Percentiles rank a stretch among this genome's conserved stretches.
Evolutionary conservation across 2,329 filamentous ascomycete genomes (phyloP).

Genomic region (Aspergillus aculeatinus): DNA sequence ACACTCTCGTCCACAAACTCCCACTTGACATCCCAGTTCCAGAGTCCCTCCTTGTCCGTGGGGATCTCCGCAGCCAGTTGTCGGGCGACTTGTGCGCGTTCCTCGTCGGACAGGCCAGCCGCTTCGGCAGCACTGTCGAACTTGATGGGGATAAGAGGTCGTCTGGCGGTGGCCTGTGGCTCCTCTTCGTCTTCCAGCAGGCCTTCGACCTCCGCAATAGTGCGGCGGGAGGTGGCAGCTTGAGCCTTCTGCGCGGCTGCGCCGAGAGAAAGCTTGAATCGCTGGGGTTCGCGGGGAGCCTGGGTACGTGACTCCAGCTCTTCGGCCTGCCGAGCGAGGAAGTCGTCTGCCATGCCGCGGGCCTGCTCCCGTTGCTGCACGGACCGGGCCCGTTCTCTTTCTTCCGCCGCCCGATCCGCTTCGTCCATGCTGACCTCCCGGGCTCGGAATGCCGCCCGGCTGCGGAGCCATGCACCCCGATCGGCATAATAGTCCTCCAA

Average conservation of each 20-base stretch:
- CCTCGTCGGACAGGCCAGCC: slow-evolving; percentile 75
- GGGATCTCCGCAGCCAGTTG: slow-evolving; percentile 89
- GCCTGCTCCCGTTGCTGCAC: slow-evolving; percentile 74
- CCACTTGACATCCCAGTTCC: slow-evolving; percentile 93
- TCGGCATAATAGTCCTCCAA: slow-evolving; percentile 83
- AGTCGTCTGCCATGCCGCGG: slow-evolving; percentile 82
- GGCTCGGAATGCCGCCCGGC: slow-evolving; percentile 69
- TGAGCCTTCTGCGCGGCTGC: slow-evolving; percentile 76
- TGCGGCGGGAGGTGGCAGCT: slow-evolving; percentile 64
- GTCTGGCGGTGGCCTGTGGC: slow-evolving; percentile 64
- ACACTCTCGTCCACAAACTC: slow-evolving; percentile 79
- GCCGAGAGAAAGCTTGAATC: slow-evolving; percentile 90
- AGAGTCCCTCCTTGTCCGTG: slow-evolving; percentile 78
- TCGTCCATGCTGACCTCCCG: slow-evolving; percentile 77
- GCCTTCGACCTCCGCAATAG: slow-evolving; percentile 89
- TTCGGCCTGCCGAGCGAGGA: slow-evolving; percentile 79
- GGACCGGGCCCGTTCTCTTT: slow-evolving; percentile 69
- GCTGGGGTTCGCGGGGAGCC: slow-evolving; percentile 59
- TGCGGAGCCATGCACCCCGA: slow-evolving; percentile 78
- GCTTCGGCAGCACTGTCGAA: slow-evolving; percentile 69
- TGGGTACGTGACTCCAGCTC: slow-evolving; percentile 61
- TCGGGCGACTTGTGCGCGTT: slow-evolving; percentile 76
- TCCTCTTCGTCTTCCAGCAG: slow-evolving; percentile 94
- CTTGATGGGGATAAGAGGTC: slow-evolving; percentile 78
- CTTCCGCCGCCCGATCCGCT: slow-evolving; percentile 75